phyloP scores from a whole-genome alignment of 176 grass and related monocot genomes.

The Avena eriantha region DNA sequence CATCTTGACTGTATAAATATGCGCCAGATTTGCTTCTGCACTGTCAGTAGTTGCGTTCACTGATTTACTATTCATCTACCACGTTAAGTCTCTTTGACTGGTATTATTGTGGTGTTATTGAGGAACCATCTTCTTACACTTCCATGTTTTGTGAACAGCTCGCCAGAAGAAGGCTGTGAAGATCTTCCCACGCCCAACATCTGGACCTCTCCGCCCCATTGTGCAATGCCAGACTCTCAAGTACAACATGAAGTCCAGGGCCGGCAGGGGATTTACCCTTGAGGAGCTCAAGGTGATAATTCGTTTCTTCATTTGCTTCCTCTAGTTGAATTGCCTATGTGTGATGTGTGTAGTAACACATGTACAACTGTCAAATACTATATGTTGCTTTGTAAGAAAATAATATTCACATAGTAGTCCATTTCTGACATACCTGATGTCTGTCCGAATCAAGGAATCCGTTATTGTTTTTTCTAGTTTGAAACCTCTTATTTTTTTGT shows the following conservation, averaged over 20 bases:
- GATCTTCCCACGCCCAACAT: conserved; percentile 82
- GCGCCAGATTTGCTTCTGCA: not conserved
- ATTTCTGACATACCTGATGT: no score
- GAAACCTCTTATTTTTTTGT: no score
- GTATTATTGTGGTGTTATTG: not conserved
- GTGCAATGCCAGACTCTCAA: conserved; percentile 84
- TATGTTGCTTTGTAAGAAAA: not conserved
- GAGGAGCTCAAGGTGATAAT: conserved; percentile 80
- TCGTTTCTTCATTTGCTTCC: not conserved
- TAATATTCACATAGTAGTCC: no score
- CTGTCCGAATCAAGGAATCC: no score
- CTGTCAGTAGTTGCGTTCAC: not conserved
- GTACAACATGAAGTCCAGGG: conserved; percentile 93
- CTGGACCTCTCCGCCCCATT: conserved; percentile 70
- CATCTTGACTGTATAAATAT: not conserved
- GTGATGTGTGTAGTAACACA: not conserved
- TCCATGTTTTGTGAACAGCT: conserved; percentile 38
- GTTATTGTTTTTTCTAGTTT: no score
- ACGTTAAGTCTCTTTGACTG: no score
- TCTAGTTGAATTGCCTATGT: not conserved
- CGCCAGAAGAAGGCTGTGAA: conserved; percentile 90
- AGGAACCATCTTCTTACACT: not conserved
- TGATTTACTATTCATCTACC: not conserved
- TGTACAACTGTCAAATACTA: not conserved
- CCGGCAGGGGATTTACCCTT: conserved; percentile 79